Evolutionary conservation across 768 basidiomycete species (phyloP).

Genomic region (Sarcodon sp.): DNA sequence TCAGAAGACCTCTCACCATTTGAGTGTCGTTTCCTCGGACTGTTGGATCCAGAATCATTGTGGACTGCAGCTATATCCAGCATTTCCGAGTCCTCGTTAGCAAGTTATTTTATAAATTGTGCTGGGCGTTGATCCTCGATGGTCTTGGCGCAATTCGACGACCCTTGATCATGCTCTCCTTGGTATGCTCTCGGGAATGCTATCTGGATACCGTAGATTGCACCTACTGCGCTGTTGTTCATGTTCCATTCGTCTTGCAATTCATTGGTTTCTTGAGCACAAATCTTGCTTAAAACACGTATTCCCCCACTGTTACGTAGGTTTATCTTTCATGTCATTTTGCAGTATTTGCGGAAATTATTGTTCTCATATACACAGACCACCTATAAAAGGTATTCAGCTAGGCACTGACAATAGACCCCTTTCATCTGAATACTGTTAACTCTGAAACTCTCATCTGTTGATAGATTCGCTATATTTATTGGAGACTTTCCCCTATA

Average conservation of each 20-base stretch:
- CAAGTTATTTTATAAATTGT: slow-evolving; percentile 59
- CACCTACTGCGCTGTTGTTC: slow-evolving; percentile 44
- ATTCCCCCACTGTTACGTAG: not conserved
- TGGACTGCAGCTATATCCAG: slow-evolving; percentile 60
- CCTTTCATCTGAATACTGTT: too few relatives aligned
- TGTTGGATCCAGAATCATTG: slow-evolving; percentile 45
- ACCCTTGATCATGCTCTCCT: slow-evolving; percentile 46
- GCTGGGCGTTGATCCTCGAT: slow-evolving; percentile 64
- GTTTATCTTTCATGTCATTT: too few relatives aligned
- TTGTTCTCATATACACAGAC: too few relatives aligned
- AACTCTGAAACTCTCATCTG: too few relatives aligned
- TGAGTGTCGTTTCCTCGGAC: slow-evolving; percentile 46
- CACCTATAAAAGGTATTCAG: too few relatives aligned
- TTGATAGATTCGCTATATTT: too few relatives aligned
- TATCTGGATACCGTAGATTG: too few relatives aligned
- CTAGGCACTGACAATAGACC: too few relatives aligned
- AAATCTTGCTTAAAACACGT: slow-evolving; percentile 57
- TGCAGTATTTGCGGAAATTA: too few relatives aligned
- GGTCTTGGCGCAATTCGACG: slow-evolving; percentile 57
- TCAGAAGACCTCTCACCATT: slow-evolving; percentile 25
- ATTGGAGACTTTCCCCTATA: slow-evolving; percentile 4
- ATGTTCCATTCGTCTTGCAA: slow-evolving; percentile 63
- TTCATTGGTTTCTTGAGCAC: slow-evolving; percentile 55
- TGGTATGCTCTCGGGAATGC: too few relatives aligned
- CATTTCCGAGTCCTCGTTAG: slow-evolving; percentile 65